Conservation (phyloP, 306 rosid genomes). For the Vicia faba region DNA sequence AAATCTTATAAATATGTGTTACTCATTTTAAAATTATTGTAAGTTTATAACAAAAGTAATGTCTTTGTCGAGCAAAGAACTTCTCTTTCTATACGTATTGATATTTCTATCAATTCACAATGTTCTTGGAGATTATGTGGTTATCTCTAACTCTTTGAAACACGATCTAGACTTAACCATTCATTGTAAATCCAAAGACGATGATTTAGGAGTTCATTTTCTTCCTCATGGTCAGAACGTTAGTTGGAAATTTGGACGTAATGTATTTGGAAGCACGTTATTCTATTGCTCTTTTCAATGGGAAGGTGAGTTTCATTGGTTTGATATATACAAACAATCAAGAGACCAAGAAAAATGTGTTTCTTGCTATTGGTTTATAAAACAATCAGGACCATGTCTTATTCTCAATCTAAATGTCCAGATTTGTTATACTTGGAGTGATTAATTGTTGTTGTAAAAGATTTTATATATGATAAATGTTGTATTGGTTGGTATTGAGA, state of each 20-base stretch:
- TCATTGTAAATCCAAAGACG: conserved; percentile 6
- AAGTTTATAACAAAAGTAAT: not conserved
- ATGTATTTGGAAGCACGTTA: not conserved
- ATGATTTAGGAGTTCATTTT: conserved; percentile 11
- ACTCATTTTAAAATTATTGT: not conserved
- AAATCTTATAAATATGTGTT: not conserved
- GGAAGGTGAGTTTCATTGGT: not conserved
- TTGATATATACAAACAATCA: not conserved
- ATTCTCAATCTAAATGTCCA: not conserved
- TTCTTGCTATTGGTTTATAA: not conserved
- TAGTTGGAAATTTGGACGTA: not conserved
- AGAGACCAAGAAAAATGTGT: not conserved
- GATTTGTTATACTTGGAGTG: not conserved
- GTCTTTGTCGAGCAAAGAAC: not conserved
- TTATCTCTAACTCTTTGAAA: not conserved
- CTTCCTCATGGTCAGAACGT: not conserved
- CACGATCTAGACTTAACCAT: not conserved
- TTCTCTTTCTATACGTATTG: not conserved
- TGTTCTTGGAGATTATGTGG: not conserved
- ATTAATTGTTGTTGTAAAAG: not conserved
- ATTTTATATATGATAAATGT: no score
- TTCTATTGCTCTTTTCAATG: conserved; percentile 11
- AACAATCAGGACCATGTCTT: not conserved
- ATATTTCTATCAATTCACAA: not conserved
- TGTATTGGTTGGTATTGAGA: no score